Base-by-base conservation (phyloP, 2,329 filamentous ascomycete species). In the Paraphaeosphaeria minitans region DNA sequence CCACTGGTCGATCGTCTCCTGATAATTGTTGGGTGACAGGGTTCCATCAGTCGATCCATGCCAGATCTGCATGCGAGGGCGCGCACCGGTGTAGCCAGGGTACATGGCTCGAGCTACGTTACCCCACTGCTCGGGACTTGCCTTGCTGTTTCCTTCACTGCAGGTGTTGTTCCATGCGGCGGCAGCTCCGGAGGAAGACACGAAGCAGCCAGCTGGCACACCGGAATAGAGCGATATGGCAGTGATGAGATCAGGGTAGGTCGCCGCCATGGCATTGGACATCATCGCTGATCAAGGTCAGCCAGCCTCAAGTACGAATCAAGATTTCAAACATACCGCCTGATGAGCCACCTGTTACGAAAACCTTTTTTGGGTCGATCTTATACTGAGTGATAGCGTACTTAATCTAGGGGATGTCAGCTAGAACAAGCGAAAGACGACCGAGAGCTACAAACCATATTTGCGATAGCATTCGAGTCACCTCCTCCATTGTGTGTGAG, bases 21-120 rank as follows among this genome's bases (percentile, higher is more conserved):
- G 71, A 66, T 85, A 85, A 72, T 87, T 87, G 64, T 80, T 78
- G 16, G 81, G 81, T 52, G 77, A 75, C 10, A 87, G 76, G 0
- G 80, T 84, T 12, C 71, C 72, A 67, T 87, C 85, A 2, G 69
- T 72, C 39, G 79, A 81, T 42, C 85, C 85, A 67, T 87, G 85
- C 76, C 82, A 87, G 67, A 87, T 80, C 68, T 85, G 82, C 80
- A 87, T 83, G 55, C 78, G 80, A 2, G 85, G 84, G 2, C 83
- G 77, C 0, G 77, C 56, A 2, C 84, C 83, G 16, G 72, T 75
- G 66, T 85, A 85, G 3, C 78, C 80, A 0, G 82, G 80, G 63
- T 84, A 81, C 79, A 84, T 85, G 42, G 65, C 73, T 27, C 75
- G 70, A 13, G 80, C 83, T 24, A 79, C 73, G 59, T 79, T 75